These are phyloP conservation scores for Jacaranda mimosifolia DNA, from an alignment of 257 asterid genomes.

Conservation along the genomic window DNA sequence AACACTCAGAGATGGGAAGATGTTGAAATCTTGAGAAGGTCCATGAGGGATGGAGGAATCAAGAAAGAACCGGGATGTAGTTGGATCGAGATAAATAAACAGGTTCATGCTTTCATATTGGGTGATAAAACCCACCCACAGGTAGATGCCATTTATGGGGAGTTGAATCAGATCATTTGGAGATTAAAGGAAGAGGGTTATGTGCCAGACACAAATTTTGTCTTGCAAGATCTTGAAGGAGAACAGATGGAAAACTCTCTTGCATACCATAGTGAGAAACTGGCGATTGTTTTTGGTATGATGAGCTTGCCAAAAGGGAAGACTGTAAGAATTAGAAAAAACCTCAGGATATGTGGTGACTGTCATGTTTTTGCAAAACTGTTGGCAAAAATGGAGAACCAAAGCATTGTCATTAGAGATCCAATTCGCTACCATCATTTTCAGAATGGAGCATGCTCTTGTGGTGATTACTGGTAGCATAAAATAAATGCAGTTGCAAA, in stretches of 20 bases:
- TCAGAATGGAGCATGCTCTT: slow-evolving; percentile 78
- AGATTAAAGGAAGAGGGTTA: slow-evolving; percentile 78
- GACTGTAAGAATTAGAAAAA: slow-evolving; percentile 79
- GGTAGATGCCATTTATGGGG: slow-evolving; percentile 52
- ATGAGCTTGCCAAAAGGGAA: slow-evolving; percentile 71
- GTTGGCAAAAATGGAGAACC: slow-evolving; percentile 66
- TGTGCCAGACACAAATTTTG: slow-evolving; percentile 85
- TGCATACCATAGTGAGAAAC: slow-evolving; percentile 86
- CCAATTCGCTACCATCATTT: slow-evolving; percentile 96
- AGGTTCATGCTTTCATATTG: slow-evolving; percentile 78
- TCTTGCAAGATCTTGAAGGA: slow-evolving; percentile 88
- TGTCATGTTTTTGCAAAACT: slow-evolving; percentile 87
- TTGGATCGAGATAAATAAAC: slow-evolving; percentile 83
- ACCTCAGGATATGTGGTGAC: slow-evolving; percentile 91
- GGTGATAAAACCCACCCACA: slow-evolving; percentile 83
- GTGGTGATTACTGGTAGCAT: slow-evolving; percentile 96
- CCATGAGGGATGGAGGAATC: slow-evolving; percentile 72
- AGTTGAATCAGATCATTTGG: slow-evolving; percentile 60
- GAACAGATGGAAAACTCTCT: slow-evolving; percentile 91
- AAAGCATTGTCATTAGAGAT: slow-evolving; percentile 82
- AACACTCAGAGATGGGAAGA: slow-evolving; percentile 81
- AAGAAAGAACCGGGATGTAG: slow-evolving; percentile 98
- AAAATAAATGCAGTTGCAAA: not conserved
- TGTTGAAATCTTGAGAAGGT: slow-evolving; percentile 61
- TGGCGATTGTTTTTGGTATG: slow-evolving; percentile 76